Evolutionary conservation across 2,329 filamentous ascomycete species (phyloP).

Genomic region (Colletotrichum euphorbiae): DNA sequence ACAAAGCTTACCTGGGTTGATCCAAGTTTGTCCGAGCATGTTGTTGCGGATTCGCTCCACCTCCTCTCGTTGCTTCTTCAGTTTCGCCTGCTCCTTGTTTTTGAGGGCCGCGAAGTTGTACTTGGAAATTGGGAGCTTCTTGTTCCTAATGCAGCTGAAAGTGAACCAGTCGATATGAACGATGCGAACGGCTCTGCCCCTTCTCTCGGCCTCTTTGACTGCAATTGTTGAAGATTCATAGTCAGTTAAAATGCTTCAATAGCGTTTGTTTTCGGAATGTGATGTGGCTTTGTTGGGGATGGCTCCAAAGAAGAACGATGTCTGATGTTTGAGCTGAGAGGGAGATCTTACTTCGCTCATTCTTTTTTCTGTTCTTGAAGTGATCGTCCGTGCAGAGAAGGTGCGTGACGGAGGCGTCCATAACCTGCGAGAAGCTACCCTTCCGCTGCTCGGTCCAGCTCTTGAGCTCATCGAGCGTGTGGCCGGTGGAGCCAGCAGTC

Average conservation of each 20-base stretch:
- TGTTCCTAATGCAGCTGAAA: slow-evolving; percentile 51
- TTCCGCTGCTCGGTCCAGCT: slow-evolving; percentile 74
- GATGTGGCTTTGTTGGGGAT: too few relatives aligned
- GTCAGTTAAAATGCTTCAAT: not conserved
- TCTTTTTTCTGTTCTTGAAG: slow-evolving; percentile 57
- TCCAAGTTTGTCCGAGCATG: slow-evolving; percentile 54
- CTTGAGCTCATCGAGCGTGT: slow-evolving; percentile 66
- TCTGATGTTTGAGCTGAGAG: not conserved
- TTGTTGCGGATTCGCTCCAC: slow-evolving; percentile 52
- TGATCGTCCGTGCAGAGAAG: slow-evolving; percentile 74
- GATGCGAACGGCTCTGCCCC: slow-evolving; percentile 51
- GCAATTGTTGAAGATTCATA: not conserved
- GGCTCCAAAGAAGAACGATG: too few relatives aligned
- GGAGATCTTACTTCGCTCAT: slow-evolving; percentile 16
- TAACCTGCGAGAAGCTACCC: slow-evolving; percentile 64
- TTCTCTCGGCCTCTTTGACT: slow-evolving; percentile 54
- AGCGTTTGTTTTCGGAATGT: too few relatives aligned
- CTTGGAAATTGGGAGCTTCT: slow-evolving; percentile 48
- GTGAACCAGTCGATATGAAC: slow-evolving; percentile 66
- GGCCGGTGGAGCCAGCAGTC: slow-evolving; percentile 64
- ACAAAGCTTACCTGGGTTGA: slow-evolving; percentile 61
- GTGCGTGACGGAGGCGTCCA: slow-evolving; percentile 74
- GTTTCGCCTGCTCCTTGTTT: slow-evolving; percentile 47
- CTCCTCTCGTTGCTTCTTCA: slow-evolving; percentile 47
- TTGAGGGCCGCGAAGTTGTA: slow-evolving; percentile 52